Conservation (phyloP, 495 filamentous ascomycete genomes). For the Hyaloscypha hepaticicola region DNA sequence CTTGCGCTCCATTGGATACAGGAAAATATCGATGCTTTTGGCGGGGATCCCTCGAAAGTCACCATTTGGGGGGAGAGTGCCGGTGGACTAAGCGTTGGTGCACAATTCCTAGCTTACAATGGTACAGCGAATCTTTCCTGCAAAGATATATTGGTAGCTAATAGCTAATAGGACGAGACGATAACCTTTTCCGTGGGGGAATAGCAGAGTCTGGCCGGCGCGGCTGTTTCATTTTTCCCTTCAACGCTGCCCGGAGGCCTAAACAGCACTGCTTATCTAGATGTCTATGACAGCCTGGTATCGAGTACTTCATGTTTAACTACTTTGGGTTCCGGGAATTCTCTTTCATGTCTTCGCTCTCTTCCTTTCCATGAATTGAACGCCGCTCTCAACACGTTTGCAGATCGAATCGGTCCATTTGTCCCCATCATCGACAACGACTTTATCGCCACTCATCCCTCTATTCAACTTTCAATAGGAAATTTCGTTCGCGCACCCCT, state of each 20-base stretch:
- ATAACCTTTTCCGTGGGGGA: slow-evolving; percentile 32
- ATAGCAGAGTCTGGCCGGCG: slow-evolving; percentile 50
- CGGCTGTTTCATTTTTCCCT: slow-evolving; percentile 35
- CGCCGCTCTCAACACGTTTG: slow-evolving; percentile 48
- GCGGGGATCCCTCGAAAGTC: slow-evolving; percentile 44
- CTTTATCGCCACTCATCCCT: slow-evolving; percentile 38
- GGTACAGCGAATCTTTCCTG: slow-evolving; percentile 48
- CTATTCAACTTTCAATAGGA: slow-evolving; percentile 38
- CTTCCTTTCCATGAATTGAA: slow-evolving; percentile 42
- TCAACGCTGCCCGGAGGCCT: slow-evolving; percentile 1
- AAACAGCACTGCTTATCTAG: slow-evolving; percentile 39
- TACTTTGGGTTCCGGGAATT: slow-evolving; percentile 40
- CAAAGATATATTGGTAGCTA: slow-evolving; percentile 13
- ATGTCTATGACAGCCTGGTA: slow-evolving; percentile 44
- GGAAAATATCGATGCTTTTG: slow-evolving; percentile 56
- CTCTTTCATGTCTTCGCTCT: slow-evolving; percentile 35
- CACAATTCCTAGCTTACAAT: slow-evolving; percentile 52
- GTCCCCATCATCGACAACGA: slow-evolving; percentile 45
- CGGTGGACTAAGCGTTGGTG: slow-evolving; percentile 53
- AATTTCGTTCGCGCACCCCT: slow-evolving; percentile 52
- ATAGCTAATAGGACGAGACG: slow-evolving; percentile 14
- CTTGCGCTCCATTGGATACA: slow-evolving; percentile 62
- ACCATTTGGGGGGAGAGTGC: slow-evolving; percentile 49
- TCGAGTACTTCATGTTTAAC: slow-evolving; percentile 39
- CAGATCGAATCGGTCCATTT: slow-evolving; percentile 27